A percentile compares a stretch with the other conserved stretches of the same genome.
Evolutionary conservation across 495 filamentous ascomycete genomes (phyloP).

Genomic region (Astrothelium macrocarpum): DNA sequence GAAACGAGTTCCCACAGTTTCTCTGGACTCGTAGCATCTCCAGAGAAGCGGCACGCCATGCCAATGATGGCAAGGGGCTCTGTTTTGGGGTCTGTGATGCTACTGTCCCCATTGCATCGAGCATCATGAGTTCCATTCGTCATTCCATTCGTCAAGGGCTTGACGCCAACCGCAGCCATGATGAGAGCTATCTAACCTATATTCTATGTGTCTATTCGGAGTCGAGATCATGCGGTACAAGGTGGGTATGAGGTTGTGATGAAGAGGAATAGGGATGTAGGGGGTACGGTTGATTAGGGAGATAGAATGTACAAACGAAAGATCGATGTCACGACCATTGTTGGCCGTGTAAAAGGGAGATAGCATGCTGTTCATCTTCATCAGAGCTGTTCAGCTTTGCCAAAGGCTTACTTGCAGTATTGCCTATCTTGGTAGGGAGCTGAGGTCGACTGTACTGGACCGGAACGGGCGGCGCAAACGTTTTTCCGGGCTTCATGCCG

Average conservation of each 20-base stretch:
- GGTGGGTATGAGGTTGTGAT: background rate
- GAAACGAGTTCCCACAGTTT: slow-evolving; percentile 7
- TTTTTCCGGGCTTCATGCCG: background rate
- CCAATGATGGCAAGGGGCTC: slow-evolving; percentile 4
- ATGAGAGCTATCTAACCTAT: background rate
- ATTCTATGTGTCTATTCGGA: background rate
- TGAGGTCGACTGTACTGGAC: background rate
- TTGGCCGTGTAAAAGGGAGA: background rate
- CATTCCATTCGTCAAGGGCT: too few species aligned
- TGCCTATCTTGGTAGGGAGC: background rate
- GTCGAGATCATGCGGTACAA: background rate
- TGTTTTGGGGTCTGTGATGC: background rate
- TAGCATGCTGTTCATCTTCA: background rate
- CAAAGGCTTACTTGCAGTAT: background rate
- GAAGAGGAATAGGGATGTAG: background rate
- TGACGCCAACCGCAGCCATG: background rate
- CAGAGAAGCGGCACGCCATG: slow-evolving; percentile 5
- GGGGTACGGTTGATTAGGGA: background rate
- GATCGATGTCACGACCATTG: background rate
- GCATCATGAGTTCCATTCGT: background rate
- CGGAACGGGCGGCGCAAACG: background rate
- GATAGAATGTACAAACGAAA: background rate
- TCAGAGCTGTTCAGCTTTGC: background rate
- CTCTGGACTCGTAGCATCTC: background rate
- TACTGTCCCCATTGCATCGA: background rate